Conservation (phyloP, 2,329 filamentous ascomycete species). For the Chrysoporthe deuterocubensis region DNA sequence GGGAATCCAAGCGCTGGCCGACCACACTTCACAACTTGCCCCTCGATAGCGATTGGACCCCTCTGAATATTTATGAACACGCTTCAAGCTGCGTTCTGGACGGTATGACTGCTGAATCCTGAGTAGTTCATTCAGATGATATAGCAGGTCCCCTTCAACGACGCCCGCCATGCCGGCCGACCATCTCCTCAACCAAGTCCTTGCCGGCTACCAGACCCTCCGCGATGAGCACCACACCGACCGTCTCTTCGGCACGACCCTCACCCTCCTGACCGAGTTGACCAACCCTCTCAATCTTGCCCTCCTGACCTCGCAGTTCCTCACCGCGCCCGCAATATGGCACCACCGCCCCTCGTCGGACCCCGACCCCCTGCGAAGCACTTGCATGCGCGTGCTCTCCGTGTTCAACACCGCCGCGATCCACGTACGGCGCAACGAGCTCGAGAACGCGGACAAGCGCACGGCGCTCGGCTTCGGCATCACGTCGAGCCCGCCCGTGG, state of each 20-base stretch:
- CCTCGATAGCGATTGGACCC: neutral
- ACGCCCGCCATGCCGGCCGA: conserved; percentile 63
- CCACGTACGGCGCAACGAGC: conserved; percentile 55
- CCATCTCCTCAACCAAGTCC: conserved; percentile 66
- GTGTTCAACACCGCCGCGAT: conserved; percentile 71
- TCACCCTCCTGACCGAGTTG: conserved; percentile 69
- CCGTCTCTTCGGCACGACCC: conserved; percentile 67
- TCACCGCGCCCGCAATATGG: conserved; percentile 76
- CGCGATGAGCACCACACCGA: conserved; percentile 56
- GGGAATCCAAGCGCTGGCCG: conserved; percentile 10
- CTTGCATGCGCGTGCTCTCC: conserved; percentile 68
- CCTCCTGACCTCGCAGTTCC: conserved; percentile 72
- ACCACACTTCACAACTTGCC: neutral
- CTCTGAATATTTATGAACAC: neutral
- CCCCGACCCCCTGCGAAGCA: conserved; percentile 59
- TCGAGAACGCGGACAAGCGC: conserved; percentile 41
- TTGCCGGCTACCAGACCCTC: conserved; percentile 62
- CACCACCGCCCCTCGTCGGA: conserved; percentile 43
- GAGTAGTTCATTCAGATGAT: conserved; percentile 7
- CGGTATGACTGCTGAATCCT: neutral
- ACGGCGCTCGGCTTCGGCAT: conserved; percentile 8
- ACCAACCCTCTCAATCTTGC: conserved; percentile 77
- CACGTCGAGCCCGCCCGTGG: conserved; percentile 35
- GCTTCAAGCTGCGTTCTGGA: neutral
- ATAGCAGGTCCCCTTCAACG: neutral